phyloP scores from a whole-genome alignment of 192 early-diverging fungal genomes.

The Dissophora globulifera region DNA sequence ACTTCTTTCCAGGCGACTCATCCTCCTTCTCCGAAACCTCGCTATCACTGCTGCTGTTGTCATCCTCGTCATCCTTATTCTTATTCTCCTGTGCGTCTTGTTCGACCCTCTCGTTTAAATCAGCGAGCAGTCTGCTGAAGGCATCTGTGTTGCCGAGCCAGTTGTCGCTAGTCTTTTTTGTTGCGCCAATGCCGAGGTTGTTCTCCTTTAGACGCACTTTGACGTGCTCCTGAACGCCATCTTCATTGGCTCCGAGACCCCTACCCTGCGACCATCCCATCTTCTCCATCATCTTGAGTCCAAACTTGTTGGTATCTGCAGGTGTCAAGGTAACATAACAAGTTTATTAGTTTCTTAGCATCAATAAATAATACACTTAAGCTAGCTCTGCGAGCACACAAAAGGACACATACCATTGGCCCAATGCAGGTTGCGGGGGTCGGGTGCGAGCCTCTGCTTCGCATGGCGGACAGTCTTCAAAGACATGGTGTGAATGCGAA shows the following conservation, averaged over 20 bases:
- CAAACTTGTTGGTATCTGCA: conserved; percentile 83
- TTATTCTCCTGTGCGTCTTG: conserved; percentile 48
- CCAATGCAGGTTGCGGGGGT: conserved; percentile 95
- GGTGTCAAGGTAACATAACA: background rate
- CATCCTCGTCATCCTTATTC: conserved; percentile 27
- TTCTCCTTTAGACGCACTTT: conserved; percentile 89
- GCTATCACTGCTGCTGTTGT: background rate
- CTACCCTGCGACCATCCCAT: conserved; percentile 98
- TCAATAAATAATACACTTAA: no score
- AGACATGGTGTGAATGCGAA: conserved; percentile 40
- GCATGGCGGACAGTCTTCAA: conserved; percentile 51
- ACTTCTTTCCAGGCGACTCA: conserved; percentile 43
- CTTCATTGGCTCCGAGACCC: conserved; percentile 89
- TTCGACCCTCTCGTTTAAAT: conserved; percentile 75
- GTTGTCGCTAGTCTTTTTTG: conserved; percentile 87
- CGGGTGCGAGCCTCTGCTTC: conserved; percentile 84
- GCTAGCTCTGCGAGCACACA: no score
- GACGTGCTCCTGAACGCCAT: conserved; percentile 86
- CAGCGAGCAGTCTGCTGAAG: conserved; percentile 81
- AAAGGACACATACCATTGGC: conserved; percentile 68
- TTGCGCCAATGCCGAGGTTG: conserved; percentile 91
- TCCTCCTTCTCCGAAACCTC: conserved; percentile 54
- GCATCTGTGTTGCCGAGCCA: conserved; percentile 95
- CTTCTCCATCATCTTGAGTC: conserved; percentile 90
- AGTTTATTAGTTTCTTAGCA: background rate